phyloP scores from a whole-genome alignment of 345 rosid genomes.

The Hypericum perforatum region DNA sequence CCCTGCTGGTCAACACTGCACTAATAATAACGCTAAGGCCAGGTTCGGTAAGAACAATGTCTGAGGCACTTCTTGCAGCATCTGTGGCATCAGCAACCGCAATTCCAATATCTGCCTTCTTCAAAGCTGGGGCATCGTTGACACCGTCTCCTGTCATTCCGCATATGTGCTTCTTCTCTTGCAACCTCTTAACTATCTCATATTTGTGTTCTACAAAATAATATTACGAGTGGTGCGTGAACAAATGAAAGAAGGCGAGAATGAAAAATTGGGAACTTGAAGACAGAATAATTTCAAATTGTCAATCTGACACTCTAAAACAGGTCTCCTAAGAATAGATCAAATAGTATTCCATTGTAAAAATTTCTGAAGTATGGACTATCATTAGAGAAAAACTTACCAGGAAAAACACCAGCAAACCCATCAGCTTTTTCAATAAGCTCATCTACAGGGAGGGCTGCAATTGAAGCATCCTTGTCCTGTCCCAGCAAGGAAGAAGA shows the following conservation, averaged over 20 bases:
- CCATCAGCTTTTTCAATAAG: constrained; percentile 94
- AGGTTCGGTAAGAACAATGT: constrained; percentile 92
- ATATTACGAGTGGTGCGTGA: background rate
- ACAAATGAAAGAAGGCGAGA: background rate
- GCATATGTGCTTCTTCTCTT: constrained; percentile 80
- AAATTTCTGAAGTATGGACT: no score
- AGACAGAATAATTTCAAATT: no score
- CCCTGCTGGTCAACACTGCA: constrained; percentile 86
- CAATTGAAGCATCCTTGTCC: constrained; percentile 68
- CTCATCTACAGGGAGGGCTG: constrained; percentile 75
- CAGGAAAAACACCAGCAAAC: constrained; percentile 91
- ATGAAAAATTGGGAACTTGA: constrained; percentile 1
- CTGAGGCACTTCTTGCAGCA: constrained; percentile 91
- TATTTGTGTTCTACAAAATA: constrained; percentile 62
- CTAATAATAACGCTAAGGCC: constrained; percentile 88
- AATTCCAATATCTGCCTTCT: constrained; percentile 94
- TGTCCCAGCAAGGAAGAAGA: constrained; percentile 85
- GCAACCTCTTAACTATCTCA: constrained; percentile 77
- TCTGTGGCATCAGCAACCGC: constrained; percentile 96
- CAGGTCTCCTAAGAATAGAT: no score
- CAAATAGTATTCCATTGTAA: no score
- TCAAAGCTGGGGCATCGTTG: constrained; percentile 87
- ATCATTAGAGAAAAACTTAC: constrained; percentile 16
- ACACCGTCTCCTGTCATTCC: constrained; percentile 99
- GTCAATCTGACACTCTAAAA: no score